These are phyloP conservation scores for Stenocarpella maydis DNA, from an alignment of 2,329 filamentous ascomycete species.

Conservation along the genomic window DNA sequence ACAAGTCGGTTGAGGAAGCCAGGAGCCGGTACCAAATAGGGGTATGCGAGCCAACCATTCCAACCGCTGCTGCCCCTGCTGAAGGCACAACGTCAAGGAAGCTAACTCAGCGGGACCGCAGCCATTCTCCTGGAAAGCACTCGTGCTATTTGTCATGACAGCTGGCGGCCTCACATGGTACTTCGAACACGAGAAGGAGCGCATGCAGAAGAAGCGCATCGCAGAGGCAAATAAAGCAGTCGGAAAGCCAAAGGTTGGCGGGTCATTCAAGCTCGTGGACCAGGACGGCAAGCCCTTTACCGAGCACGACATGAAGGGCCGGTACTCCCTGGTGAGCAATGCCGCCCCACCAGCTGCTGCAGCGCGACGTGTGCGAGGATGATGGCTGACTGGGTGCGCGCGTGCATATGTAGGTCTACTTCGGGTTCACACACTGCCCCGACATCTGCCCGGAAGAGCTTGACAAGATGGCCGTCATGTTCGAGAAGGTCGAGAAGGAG, in stretches of 20 bases:
- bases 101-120: conserved; percentile 45
- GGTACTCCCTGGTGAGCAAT: conserved; percentile 74
- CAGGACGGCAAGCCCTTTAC: conserved; percentile 82
- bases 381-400: conserved; percentile 5
- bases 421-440: conserved; percentile 97
- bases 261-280: conserved; percentile 82
- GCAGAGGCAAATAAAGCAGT: conserved; percentile 94
- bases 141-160: conserved; percentile 82
- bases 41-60: conserved; percentile 47
- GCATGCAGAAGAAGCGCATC: conserved; percentile 87
- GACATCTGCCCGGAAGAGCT: conserved; percentile 99
- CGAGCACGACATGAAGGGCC: conserved; percentile 83
- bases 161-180: conserved; percentile 84
- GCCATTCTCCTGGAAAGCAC: conserved; percentile 95
- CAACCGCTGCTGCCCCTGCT: neutral
- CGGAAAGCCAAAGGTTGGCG: conserved; percentile 91
- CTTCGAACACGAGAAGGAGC: conserved; percentile 91
- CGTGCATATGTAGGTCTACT: conserved; percentile 75
- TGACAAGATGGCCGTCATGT: conserved; percentile 98
- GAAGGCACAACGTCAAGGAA: neutral
- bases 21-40: conserved; percentile 66
- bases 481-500: conserved; percentile 72
- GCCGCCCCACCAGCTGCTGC: neutral
- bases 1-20: conserved; percentile 66
- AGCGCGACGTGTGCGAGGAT: neutral